phyloP scores from a whole-genome alignment of 768 basidiomycete genomes.

The Mycena sanguinolenta region DNA sequence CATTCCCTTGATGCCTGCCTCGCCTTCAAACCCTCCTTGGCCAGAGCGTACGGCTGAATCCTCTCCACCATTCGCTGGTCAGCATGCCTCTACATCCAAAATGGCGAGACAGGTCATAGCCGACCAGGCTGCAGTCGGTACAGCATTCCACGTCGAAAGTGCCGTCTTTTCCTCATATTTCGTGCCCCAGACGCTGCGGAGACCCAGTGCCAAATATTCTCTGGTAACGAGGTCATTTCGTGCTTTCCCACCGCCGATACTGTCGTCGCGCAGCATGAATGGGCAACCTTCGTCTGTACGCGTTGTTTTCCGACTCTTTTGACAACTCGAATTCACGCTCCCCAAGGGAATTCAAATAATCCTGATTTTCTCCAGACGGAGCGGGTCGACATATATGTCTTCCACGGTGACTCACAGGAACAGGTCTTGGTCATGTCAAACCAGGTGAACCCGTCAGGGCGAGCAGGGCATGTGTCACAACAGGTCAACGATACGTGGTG shows the following conservation, averaged over 20 bases:
- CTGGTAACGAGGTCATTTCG: constrained; percentile 80
- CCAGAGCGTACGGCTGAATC: constrained; percentile 20
- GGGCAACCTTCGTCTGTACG: constrained; percentile 85
- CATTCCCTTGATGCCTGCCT: constrained; percentile 17
- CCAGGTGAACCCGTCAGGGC: constrained; percentile 60
- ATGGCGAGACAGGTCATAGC: constrained; percentile 52
- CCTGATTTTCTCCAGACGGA: constrained; percentile 75
- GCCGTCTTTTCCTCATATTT: constrained; percentile 17
- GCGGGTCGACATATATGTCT: constrained; percentile 82
- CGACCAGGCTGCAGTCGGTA: constrained; percentile 52
- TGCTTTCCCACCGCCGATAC: constrained; percentile 77
- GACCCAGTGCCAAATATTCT: constrained; percentile 62
- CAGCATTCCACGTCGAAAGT: constrained; percentile 25
- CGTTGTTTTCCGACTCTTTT: constrained; percentile 40
- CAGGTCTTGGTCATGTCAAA: constrained; percentile 60
- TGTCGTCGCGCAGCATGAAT: constrained; percentile 75
- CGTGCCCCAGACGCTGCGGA: constrained; percentile 55
- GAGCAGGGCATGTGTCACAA: constrained; percentile 64
- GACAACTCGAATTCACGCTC: constrained; percentile 30
- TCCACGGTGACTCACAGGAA: constrained; percentile 74
- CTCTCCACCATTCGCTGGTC: not conserved
- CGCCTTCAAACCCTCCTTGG: constrained; percentile 20
- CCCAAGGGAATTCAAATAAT: constrained; percentile 79
- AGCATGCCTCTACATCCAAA: constrained; percentile 41
- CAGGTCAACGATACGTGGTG: constrained; percentile 85